Evolutionary conservation across 805 yeast species (phyloP).

Genomic region (Starmera caribaea): DNA sequence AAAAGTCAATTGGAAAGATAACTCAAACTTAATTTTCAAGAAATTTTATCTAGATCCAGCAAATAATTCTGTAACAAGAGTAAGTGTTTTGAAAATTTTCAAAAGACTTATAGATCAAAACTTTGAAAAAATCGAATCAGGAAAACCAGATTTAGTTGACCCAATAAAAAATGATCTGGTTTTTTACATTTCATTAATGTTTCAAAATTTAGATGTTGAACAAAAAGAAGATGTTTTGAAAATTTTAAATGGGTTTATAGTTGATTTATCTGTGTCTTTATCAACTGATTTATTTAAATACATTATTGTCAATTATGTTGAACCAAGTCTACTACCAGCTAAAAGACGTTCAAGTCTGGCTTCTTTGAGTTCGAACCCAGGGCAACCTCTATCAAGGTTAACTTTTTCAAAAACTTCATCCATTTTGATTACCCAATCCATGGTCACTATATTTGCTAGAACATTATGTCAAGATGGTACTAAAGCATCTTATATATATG

Average conservation of each 20-base stretch:
- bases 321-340: conserved; percentile 11
- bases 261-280: conserved; percentile 9
- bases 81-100: conserved; percentile 21
- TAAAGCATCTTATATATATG: conserved; percentile 19
- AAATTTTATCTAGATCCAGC: conserved; percentile 28
- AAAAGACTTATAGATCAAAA: conserved; percentile 17
- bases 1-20: conserved; percentile 34
- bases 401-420: conserved; percentile 7
- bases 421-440: conserved; percentile 10
- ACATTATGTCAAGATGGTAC: conserved; percentile 16
- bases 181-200: conserved; percentile 7
- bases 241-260: conserved; percentile 20
- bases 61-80: conserved; percentile 18
- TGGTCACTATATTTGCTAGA: conserved; percentile 19
- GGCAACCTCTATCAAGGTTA: neutral
- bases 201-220: conserved; percentile 10
- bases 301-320: conserved; percentile 15
- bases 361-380: conserved; percentile 6
- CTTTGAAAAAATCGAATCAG: conserved; percentile 4
- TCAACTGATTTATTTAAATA: conserved; percentile 8
- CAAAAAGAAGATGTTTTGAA: conserved; percentile 21
- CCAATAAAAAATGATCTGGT: conserved; percentile 2
- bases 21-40: conserved; percentile 33
- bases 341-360: conserved; percentile 21
- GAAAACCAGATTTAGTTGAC: no score